phyloP scores from a whole-genome alignment of 768 basidiomycete genomes.

The Boletellus ananas region DNA sequence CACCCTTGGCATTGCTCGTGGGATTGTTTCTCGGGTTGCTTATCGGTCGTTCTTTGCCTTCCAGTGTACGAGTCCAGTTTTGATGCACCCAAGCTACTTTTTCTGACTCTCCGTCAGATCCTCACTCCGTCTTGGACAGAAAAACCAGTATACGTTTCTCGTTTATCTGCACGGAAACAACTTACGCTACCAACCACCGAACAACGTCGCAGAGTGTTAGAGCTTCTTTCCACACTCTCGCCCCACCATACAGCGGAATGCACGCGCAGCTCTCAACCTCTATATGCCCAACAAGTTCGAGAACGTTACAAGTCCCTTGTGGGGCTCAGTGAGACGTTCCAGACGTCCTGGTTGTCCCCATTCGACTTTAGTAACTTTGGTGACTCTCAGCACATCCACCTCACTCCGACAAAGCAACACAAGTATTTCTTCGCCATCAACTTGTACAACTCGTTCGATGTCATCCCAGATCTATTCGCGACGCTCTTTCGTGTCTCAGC shows the following conservation, averaged over 20 bases:
- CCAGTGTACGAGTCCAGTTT: conserved; percentile 23
- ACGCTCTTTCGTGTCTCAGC: conserved; percentile 92
- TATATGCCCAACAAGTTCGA: conserved; percentile 79
- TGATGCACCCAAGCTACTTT: background rate
- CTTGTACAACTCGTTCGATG: conserved; percentile 98
- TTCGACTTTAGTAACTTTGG: conserved; percentile 46
- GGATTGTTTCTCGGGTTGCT: conserved; percentile 62
- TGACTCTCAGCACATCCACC: conserved; percentile 36
- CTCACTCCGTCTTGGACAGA: conserved; percentile 49
- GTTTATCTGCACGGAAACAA: conserved; percentile 55
- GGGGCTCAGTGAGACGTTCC: conserved; percentile 63
- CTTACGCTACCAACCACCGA: conserved; percentile 74
- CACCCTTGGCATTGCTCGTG: conserved; percentile 52
- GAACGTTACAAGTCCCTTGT: conserved; percentile 84
- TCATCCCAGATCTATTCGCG: conserved; percentile 96
- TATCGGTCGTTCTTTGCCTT: conserved; percentile 47
- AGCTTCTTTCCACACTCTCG: conserved; percentile 81
- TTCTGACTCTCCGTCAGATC: conserved; percentile 15
- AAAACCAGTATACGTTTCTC: conserved; percentile 44
- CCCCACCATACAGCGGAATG: conserved; percentile 94
- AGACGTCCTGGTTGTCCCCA: conserved; percentile 57
- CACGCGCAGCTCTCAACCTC: conserved; percentile 75
- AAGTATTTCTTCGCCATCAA: conserved; percentile 99
- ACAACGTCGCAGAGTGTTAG: conserved; percentile 82
- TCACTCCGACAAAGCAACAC: conserved; percentile 59